These are phyloP conservation scores for Pisolithus microcarpus DNA, from an alignment of 768 basidiomycete species.

Conservation along the genomic window DNA sequence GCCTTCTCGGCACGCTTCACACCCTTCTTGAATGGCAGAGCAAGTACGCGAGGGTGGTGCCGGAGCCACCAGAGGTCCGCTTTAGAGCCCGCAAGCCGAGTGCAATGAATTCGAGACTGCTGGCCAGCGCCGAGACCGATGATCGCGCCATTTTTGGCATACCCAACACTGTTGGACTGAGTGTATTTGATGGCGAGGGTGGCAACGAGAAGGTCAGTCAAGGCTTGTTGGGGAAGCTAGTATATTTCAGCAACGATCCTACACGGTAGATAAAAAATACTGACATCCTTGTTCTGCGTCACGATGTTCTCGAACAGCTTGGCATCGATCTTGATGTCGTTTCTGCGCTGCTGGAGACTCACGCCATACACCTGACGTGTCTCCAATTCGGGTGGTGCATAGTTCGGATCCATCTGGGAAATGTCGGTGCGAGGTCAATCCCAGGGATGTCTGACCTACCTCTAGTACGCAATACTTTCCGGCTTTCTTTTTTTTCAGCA, in stretches of 20 bases:
- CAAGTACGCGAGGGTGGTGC: constrained; percentile 89
- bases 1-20: constrained; percentile 97
- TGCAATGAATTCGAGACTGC: constrained; percentile 99
- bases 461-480: constrained; percentile 99
- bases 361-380: constrained; percentile 95
- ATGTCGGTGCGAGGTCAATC: constrained; percentile 5
- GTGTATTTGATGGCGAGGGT: constrained; percentile 98
- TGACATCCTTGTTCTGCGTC: constrained; percentile 76
- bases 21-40: constrained; percentile 93
- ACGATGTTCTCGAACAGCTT: constrained; percentile 84
- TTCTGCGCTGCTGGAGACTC: constrained; percentile 81
- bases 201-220: constrained; percentile 92
- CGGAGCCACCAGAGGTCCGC: constrained; percentile 99
- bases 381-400: constrained; percentile 73
- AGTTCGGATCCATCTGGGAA: constrained; percentile 78
- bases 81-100: constrained; percentile 92
- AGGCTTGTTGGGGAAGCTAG: constrained; percentile 67
- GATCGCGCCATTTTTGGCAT: constrained; percentile 85
- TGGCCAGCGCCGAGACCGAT: constrained; percentile 97
- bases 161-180: constrained; percentile 97
- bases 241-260: background rate
- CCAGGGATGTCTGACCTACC: constrained; percentile 38
- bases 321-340: constrained; percentile 80
- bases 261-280: background rate
- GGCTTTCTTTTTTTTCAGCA: constrained; percentile 91